Percentiles rank a stretch among this genome's conserved stretches.
phyloP scores from a whole-genome alignment of 805 yeast species.

The Tetrapisispora iriomotensis region DNA sequence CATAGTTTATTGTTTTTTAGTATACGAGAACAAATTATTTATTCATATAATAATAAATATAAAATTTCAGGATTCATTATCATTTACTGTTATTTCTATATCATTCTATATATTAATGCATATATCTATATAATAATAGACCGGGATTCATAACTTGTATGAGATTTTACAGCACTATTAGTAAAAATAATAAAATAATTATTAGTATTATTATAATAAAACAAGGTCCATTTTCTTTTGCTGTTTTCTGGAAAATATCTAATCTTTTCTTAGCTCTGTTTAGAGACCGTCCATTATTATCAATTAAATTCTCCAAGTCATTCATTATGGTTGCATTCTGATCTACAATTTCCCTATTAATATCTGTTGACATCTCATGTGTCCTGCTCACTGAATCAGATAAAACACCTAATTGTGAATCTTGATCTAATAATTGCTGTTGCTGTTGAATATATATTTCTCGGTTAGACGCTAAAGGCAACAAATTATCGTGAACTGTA shows the following conservation, averaged over 20 bases:
- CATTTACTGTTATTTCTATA: too few species aligned
- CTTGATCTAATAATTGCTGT: conserved; percentile 40
- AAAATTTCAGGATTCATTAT: too few species aligned
- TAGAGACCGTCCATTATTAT: conserved; percentile 33
- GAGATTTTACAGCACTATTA: not conserved
- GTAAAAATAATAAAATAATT: conserved; percentile 33
- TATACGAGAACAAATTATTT: too few species aligned
- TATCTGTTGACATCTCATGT: conserved; percentile 36
- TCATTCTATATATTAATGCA: too few species aligned
- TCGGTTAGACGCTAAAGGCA: conserved; percentile 22
- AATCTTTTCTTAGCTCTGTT: conserved; percentile 34
- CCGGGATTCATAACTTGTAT: too few species aligned
- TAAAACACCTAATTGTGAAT: conserved; percentile 32
- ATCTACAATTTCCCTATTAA: conserved; percentile 38
- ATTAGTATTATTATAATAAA: conserved; percentile 35
- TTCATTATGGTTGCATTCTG: conserved; percentile 38
- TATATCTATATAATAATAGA: too few species aligned
- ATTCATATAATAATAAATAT: too few species aligned
- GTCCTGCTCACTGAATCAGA: conserved; percentile 37
- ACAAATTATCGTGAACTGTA: not conserved
- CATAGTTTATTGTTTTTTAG: too few species aligned
- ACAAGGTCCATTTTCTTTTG: conserved; percentile 43
- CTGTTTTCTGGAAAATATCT: conserved; percentile 31
- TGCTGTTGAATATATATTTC: conserved; percentile 36
- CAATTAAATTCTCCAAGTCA: conserved; percentile 42